Conservation (phyloP, 2,329 filamentous ascomycete genomes). For the Truncatella angustata region DNA sequence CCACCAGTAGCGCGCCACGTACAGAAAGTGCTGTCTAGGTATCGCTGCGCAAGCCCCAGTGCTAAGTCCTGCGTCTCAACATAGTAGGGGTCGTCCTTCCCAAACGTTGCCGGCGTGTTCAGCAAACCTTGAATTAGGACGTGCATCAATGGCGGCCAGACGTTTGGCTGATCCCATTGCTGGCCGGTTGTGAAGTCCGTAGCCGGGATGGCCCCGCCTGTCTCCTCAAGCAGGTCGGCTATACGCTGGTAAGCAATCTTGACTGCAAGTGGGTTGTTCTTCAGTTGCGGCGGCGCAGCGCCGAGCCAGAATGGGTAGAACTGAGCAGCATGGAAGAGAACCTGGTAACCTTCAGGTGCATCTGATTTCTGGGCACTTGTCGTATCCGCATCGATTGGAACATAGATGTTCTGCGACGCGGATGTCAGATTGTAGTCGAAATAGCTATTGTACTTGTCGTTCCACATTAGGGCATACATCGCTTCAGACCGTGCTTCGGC, state of each 20-base stretch:
- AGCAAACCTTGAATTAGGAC: slow-evolving; percentile 61
- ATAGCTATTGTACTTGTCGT: slow-evolving; percentile 59
- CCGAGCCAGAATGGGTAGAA: slow-evolving; percentile 71
- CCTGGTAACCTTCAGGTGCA: slow-evolving; percentile 54
- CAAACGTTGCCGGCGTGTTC: slow-evolving; percentile 57
- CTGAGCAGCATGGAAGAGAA: slow-evolving; percentile 57
- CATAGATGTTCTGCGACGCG: slow-evolving; percentile 51
- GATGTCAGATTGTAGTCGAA: slow-evolving; percentile 70
- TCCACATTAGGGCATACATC: slow-evolving; percentile 65
- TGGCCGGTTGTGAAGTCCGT: slow-evolving; percentile 61
- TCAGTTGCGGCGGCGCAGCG: slow-evolving; percentile 56
- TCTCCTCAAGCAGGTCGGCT: slow-evolving; percentile 46
- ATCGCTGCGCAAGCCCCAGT: slow-evolving; percentile 60
- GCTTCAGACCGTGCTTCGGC: slow-evolving; percentile 56
- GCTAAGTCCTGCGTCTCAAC: slow-evolving; percentile 53
- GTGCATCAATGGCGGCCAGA: slow-evolving; percentile 68
- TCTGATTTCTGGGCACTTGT: slow-evolving; percentile 37
- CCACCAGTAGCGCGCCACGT: slow-evolving; percentile 69
- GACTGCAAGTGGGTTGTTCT: slow-evolving; percentile 57
- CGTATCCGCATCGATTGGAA: slow-evolving; percentile 46
- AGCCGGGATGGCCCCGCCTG: slow-evolving; percentile 57
- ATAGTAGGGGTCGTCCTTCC: slow-evolving; percentile 52
- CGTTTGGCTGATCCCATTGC: slow-evolving; percentile 70
- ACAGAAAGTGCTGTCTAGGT: slow-evolving; percentile 66
- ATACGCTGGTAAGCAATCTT: slow-evolving; percentile 54